Percentiles rank a stretch among this genome's conserved stretches.
These are phyloP conservation scores for Peronospora farinosa DNA, from an alignment of 352 stramenopile species.

Conservation along the genomic window DNA sequence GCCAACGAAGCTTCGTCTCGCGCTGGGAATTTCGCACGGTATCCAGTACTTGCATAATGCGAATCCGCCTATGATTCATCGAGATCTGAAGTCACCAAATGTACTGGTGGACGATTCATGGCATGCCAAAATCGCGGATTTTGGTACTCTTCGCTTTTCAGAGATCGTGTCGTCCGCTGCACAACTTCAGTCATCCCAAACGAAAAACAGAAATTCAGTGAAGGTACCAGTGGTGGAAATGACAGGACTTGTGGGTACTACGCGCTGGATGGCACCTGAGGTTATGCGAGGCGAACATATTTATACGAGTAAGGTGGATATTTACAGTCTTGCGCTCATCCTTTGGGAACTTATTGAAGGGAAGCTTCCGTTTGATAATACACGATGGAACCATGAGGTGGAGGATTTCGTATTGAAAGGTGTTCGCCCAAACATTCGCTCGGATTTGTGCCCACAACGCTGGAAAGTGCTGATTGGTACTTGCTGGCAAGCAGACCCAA, in stretches of 20 bases:
- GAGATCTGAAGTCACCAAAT: constrained; percentile 88
- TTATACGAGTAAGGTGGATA: constrained; percentile 87
- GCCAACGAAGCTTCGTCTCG: constrained; percentile 73
- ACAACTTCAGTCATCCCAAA: constrained; percentile 41
- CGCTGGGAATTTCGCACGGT: constrained; percentile 71
- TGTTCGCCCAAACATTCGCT: constrained; percentile 55
- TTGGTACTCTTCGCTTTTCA: constrained; percentile 81
- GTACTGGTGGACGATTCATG: constrained; percentile 86
- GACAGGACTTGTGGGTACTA: constrained; percentile 84
- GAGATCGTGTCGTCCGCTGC: constrained; percentile 72
- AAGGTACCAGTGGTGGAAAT: constrained; percentile 54
- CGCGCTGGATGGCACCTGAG: constrained; percentile 86
- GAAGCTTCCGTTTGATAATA: constrained; percentile 74
- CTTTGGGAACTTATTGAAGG: constrained; percentile 86
- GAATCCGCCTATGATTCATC: constrained; percentile 87
- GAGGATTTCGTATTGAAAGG: constrained; percentile 74
- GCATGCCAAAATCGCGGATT: constrained; percentile 88
- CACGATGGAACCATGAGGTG: constrained; percentile 83
- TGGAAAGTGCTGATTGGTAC: constrained; percentile 73
- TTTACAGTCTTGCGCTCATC: constrained; percentile 84
- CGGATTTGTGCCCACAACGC: constrained; percentile 63
- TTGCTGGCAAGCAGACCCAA: constrained; percentile 83
- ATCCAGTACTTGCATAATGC: constrained; percentile 89
- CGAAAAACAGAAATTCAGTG: constrained; percentile 12
- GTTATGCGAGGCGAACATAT: constrained; percentile 81